A percentile compares a stretch with the other conserved stretches of the same genome.
These are phyloP conservation scores for Euclidium syriacum DNA, from an alignment of 345 rosid species.

Conservation along the genomic window DNA sequence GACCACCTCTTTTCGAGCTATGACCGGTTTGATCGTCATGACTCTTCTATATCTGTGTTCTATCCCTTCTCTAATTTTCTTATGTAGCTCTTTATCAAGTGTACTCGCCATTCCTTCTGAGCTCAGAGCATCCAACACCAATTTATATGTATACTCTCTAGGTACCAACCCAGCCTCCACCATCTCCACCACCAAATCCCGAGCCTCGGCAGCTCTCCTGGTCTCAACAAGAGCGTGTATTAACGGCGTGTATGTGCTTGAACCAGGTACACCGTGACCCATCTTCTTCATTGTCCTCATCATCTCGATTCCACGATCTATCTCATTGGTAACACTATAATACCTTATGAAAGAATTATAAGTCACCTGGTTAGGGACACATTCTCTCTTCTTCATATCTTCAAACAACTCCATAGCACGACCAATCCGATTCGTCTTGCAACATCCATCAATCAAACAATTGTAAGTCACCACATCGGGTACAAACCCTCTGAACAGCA, in stretches of 20 bases:
- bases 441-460: slow-evolving; percentile 86
- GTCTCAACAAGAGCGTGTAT: slow-evolving; percentile 76
- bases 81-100: slow-evolving; percentile 39
- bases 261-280: slow-evolving; percentile 62
- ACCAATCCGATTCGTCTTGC: slow-evolving; percentile 62
- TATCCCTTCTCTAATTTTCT: slow-evolving; percentile 46
- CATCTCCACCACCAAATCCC: slow-evolving; percentile 60
- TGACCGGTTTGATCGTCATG: slow-evolving; percentile 57
- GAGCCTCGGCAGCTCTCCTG: slow-evolving; percentile 53
- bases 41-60: slow-evolving; percentile 45
- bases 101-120: slow-evolving; percentile 31
- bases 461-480: slow-evolving; percentile 85
- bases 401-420: slow-evolving; percentile 74
- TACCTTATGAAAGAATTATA: slow-evolving; percentile 79
- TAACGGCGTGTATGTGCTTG: slow-evolving; percentile 68
- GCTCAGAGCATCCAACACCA: slow-evolving; percentile 52
- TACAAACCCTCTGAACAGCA: slow-evolving; percentile 71
- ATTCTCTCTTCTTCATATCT: slow-evolving; percentile 68
- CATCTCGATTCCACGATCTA: slow-evolving; percentile 66
- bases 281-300: slow-evolving; percentile 62
- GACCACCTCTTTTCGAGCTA: slow-evolving; percentile 22
- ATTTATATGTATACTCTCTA: slow-evolving; percentile 71
- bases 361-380: slow-evolving; percentile 63
- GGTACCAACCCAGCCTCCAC: slow-evolving; percentile 68
- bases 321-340: slow-evolving; percentile 70